A percentile compares a stretch with the other conserved stretches of the same genome.
Evolutionary conservation across 2,329 filamentous ascomycete genomes (phyloP).

Genomic region (Epichloe uncinata): DNA sequence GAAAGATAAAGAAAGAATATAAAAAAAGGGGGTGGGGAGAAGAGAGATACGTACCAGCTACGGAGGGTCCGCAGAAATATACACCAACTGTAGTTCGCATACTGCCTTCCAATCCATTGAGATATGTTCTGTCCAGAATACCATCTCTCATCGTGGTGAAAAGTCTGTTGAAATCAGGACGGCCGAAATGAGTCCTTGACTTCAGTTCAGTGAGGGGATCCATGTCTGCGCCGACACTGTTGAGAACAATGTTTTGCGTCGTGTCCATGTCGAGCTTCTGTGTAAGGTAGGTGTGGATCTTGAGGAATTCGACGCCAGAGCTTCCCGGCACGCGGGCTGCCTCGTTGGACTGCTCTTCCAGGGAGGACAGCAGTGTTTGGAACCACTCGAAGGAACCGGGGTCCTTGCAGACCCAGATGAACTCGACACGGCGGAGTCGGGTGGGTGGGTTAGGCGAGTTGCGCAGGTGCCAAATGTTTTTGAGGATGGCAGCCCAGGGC

Average conservation of each 20-base stretch:
- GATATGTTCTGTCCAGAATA: conserved; percentile 72
- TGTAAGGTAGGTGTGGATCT: conserved; percentile 96
- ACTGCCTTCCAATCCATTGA: conserved; percentile 65
- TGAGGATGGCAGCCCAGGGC: conserved; percentile 76
- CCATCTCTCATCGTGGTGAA: conserved; percentile 79
- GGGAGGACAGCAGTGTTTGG: conserved; percentile 79
- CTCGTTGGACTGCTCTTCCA: conserved; percentile 72
- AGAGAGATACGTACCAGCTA: conserved; percentile 32
- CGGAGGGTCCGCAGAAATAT: conserved; percentile 91
- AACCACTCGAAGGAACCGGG: conserved; percentile 98
- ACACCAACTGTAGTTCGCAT: conserved; percentile 81
- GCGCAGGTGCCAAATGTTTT: conserved; percentile 97
- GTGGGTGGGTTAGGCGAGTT: conserved; percentile 78
- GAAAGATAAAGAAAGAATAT: too few relatives aligned
- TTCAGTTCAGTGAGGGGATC: conserved; percentile 90
- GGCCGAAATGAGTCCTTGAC: conserved; percentile 83
- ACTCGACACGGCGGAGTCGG: conserved; percentile 87
- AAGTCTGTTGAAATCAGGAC: conserved; percentile 74
- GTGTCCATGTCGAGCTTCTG: conserved; percentile 87
- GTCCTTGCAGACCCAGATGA: conserved; percentile 97
- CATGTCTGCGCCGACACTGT: conserved; percentile 75
- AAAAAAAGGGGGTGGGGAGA: too few relatives aligned
- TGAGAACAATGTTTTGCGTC: conserved; percentile 91
- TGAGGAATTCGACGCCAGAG: conserved; percentile 70
- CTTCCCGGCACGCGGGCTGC: conserved; percentile 54